phyloP scores from a whole-genome alignment of 2,329 filamentous ascomycete genomes.

The Claviceps humidiphila region DNA sequence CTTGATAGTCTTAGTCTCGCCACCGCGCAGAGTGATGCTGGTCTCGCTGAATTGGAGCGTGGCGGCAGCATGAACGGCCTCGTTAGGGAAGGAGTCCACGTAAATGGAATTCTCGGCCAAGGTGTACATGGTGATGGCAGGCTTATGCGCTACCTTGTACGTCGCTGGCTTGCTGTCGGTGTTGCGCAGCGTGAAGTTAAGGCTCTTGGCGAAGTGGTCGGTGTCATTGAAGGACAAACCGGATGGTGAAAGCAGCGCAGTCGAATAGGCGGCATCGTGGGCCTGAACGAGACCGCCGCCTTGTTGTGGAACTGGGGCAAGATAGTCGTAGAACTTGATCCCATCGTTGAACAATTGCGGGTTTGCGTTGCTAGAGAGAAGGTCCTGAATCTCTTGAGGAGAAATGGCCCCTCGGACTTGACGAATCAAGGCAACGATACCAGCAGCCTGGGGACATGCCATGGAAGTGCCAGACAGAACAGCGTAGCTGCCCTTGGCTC shows the following conservation, averaged over 20 bases:
- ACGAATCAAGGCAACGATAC: conserved; percentile 39
- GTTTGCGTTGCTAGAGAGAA: conserved; percentile 35
- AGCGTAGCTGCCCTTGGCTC: conserved; percentile 31
- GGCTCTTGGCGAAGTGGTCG: conserved; percentile 34
- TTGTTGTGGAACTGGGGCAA: conserved; percentile 46
- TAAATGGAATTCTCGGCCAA: conserved; percentile 19
- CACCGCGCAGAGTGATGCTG: conserved; percentile 3
- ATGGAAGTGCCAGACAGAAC: conserved; percentile 46
- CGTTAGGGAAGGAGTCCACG: conserved; percentile 31
- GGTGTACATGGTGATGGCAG: conserved; percentile 41
- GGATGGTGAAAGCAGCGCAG: conserved; percentile 26
- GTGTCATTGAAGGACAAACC: conserved; percentile 46
- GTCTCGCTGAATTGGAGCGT: conserved; percentile 10
- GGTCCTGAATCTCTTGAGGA: conserved; percentile 34
- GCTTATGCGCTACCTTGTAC: conserved; percentile 37
- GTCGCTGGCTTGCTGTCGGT: conserved; percentile 31
- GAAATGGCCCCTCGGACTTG: conserved; percentile 37
- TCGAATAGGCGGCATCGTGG: conserved; percentile 42
- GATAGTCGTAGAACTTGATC: conserved; percentile 18
- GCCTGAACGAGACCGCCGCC: conserved; percentile 48
- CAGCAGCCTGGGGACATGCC: conserved; percentile 43
- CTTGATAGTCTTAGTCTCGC: conserved; percentile 3
- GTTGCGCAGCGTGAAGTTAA: conserved; percentile 45
- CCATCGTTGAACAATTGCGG: conserved; percentile 36
- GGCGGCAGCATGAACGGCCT: conserved; percentile 27